Evolutionary conservation across 345 rosid genomes (phyloP), one percentile per base, ranked within the genome.

Genomic region (Cardiospermum halicacabum): DNA sequence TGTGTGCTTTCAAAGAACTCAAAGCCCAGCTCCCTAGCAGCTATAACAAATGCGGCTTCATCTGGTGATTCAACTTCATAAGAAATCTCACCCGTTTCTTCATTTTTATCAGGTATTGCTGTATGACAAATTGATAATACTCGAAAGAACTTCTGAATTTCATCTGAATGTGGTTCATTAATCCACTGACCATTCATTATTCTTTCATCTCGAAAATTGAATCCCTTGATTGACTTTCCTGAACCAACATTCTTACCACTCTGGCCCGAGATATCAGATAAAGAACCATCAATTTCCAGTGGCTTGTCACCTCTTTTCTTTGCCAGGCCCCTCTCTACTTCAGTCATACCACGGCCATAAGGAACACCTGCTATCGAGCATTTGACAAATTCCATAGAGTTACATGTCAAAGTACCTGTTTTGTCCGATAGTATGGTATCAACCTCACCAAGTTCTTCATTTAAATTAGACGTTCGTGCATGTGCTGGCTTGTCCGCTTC

Each of bases 361-460:
- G 84, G 75, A 25, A 58, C 69, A 53, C 97, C 98, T 51, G 85
- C 81, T 31, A 93, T 81, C 0, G 96, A 93, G 66, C 96, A 90
- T 77, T 84, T 90, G 67, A 88, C 89, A 79, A 93, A 90, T 78
- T 90, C 98, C 98, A 93, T 90, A 9, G 89, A 90, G 62, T 93
- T 93, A 51, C 98, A 90, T 43, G 97, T 93, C 80, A 93, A 62
- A 69, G 98, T 93, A 53, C 98, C 97, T 9, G 98, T 93, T 71
- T 93, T 93, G 62, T 93, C 98, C 0, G 98, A 90, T n/a, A 93
- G 81, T 45, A 93, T 65, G 1, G 85, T 85, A 74, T 80, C 78
- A 24, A 90, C 82, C 78, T 93, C 97, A 64, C 98, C 98, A 37
- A 93, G 94, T 60, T 93, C 98, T 81, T 93, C 98, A 64, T 90